phyloP scores from a whole-genome alignment of 805 yeast species.

The Ogataea wickerhamii region DNA sequence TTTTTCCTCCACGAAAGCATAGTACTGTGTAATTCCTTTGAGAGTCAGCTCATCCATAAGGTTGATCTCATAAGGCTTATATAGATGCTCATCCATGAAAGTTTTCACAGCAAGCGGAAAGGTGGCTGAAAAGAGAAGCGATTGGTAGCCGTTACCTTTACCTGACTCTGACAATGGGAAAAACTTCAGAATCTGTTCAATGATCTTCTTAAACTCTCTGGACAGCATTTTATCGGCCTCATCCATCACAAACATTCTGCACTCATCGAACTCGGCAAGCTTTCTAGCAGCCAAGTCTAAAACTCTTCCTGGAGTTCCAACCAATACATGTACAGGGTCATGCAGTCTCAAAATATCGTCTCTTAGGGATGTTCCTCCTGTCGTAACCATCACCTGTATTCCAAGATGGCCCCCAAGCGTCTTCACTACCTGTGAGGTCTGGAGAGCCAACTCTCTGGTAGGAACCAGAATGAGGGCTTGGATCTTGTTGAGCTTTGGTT shows the following conservation, averaged over 20 bases:
- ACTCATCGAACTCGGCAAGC: conserved; percentile 81
- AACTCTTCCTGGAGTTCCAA: conserved; percentile 98
- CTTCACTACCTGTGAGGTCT: conserved; percentile 95
- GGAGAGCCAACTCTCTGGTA: conserved; percentile 95
- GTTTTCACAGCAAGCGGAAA: conserved; percentile 92
- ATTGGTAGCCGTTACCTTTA: conserved; percentile 57
- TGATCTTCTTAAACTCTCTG: conserved; percentile 81
- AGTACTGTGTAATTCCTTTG: conserved; percentile 94
- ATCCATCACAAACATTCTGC: conserved; percentile 92
- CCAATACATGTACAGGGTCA: conserved; percentile 90
- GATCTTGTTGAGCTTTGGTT: conserved; percentile 77
- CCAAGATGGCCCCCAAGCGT: conserved; percentile 93
- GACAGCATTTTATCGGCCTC: conserved; percentile 97
- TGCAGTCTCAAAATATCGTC: conserved; percentile 92
- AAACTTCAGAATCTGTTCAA: conserved; percentile 79
- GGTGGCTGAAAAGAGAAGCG: conserved; percentile 88
- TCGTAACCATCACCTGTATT: conserved; percentile 92
- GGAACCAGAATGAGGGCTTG: conserved; percentile 95
- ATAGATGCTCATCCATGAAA: conserved; percentile 87
- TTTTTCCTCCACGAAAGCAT: conserved; percentile 96
- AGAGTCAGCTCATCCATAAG: conserved; percentile 96
- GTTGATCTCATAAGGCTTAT: conserved; percentile 91
- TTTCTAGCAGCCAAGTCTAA: conserved; percentile 87
- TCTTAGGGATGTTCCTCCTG: conserved; percentile 93
- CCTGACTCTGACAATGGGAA: conserved; percentile 53